Evolutionary conservation across 2,329 filamentous ascomycete species (phyloP), one percentile per base, ranked within the genome.

Genomic region (Westerdykella aurantiaca): DNA sequence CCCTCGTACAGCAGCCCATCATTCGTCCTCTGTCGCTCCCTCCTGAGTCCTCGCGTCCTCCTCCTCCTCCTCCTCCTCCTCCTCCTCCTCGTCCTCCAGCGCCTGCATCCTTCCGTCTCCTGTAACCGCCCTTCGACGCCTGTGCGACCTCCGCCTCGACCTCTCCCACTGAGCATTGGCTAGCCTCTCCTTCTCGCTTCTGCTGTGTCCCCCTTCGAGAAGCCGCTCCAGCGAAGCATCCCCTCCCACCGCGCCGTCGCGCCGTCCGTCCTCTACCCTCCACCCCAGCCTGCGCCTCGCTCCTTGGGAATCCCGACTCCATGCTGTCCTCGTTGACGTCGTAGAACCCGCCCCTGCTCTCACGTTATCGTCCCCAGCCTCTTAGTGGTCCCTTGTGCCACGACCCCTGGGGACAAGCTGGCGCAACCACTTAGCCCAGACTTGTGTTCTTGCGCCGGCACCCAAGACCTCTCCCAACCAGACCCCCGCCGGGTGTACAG

Each of bases 401-500:
- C 55, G 38, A 21, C 37, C 16, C 43, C 41, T 41, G 45, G 50
- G 50, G 58, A 60, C 63, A 68, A 61, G 55, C 65, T 68, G 65
- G 65, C 65, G 60, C 60, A 63, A 55, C 53, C 56, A 60, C 52
- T 55, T 37, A 57, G 47, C 29, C 52, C 57, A 38, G 55, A 59
- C 43, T 52, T 58, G 44, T 66, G 63, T 50, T 55, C 61, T 45
- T 66, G 63, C 48, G 55, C 64, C 43, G 57, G 55, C 41, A 52
- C 58, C 42, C 57, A 64, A 54, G 51, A 62, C 43, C 58, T 61
- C 47, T 60, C 53, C 46, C 60, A 56, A 41, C 60, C 55, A 39
- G 63, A 51, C 48, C 61, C 59, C 47, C 58, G 60, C 43, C 53
- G 58, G 44, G 59, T 57, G 47, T 67, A 67, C 58, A 66, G 63